A percentile compares a stretch with the other conserved stretches of the same genome.
Conservation (phyloP, 106 monocot genomes). For the Allium cepa region DNA sequence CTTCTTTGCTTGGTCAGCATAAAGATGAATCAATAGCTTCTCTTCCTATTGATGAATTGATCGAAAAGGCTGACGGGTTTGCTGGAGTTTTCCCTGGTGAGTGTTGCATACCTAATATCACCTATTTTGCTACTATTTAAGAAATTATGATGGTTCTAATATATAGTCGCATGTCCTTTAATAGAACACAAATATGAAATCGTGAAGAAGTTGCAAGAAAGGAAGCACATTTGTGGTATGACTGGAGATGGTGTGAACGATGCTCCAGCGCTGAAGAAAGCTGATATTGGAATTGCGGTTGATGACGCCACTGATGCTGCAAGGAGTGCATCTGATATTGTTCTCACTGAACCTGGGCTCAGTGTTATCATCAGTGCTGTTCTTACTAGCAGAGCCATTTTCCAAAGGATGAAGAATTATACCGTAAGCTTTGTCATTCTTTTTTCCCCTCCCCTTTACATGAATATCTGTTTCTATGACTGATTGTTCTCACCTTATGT, state of each 20-base stretch:
- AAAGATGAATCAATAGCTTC: constrained; percentile 65
- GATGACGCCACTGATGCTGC: constrained; percentile 10
- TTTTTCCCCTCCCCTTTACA: background rate
- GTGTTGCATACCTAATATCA: background rate
- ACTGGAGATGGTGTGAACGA: constrained; percentile 14
- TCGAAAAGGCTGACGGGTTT: constrained; percentile 18
- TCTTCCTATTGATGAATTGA: constrained; percentile 16
- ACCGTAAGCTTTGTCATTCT: background rate
- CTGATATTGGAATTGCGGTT: constrained; percentile 6
- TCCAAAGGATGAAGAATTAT: constrained; percentile 14
- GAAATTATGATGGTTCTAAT: background rate
- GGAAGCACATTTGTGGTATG: constrained; percentile 14
- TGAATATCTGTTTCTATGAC: background rate
- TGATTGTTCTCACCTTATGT: background rate
- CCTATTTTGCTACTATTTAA: too few relatives aligned
- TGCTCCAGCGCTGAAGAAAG: constrained; percentile 6
- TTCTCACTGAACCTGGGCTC: constrained; percentile 6
- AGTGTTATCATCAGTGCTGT: constrained; percentile 11
- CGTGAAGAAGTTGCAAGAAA: constrained; percentile 13
- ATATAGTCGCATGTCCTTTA: too few relatives aligned
- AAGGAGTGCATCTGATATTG: constrained; percentile 4
- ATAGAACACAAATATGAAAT: constrained; percentile 13
- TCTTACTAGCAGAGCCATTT: constrained; percentile 9
- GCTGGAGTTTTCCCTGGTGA: constrained; percentile 15
- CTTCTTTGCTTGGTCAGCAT: constrained; percentile 59